A percentile compares a stretch with the other conserved stretches of the same genome.
Evolutionary conservation across 2,329 filamentous ascomycete species (phyloP).

Genomic region (Cladosporium halotolerans): DNA sequence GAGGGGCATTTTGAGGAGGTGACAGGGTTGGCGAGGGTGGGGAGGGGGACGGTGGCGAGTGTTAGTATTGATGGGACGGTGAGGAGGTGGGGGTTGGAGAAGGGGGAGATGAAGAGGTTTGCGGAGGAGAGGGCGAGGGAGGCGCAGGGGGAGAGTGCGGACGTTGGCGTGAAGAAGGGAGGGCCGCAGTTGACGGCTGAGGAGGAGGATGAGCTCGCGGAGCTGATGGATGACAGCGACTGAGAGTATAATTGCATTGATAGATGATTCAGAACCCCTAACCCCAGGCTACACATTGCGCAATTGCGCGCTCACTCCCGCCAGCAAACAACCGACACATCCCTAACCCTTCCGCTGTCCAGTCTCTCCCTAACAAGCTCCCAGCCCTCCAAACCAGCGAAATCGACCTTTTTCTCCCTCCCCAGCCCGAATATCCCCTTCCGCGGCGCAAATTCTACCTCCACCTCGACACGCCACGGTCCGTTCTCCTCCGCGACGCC

Average conservation of each 20-base stretch:
- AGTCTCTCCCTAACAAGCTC: neutral
- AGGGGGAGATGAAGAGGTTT: constrained; percentile 52
- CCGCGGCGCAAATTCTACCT: no score
- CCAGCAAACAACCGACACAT: neutral
- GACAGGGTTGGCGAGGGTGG: constrained; percentile 62
- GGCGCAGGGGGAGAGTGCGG: constrained; percentile 42
- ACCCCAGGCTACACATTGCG: neutral
- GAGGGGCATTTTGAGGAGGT: constrained; percentile 91
- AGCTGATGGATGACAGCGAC: constrained; percentile 75
- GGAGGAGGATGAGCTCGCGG: constrained; percentile 87
- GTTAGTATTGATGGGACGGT: constrained; percentile 87
- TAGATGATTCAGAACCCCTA: neutral
- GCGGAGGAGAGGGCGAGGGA: constrained; percentile 46
- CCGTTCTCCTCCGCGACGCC: neutral
- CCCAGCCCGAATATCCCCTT: neutral
- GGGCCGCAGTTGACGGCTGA: constrained; percentile 61
- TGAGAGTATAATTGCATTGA: neutral
- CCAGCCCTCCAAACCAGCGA: neutral
- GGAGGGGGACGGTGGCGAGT: constrained; percentile 57
- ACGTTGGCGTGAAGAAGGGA: constrained; percentile 32
- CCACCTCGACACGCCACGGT: neutral
- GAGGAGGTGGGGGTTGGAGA: constrained; percentile 71
- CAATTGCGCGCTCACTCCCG: neutral
- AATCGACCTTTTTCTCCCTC: neutral
- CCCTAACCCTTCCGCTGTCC: neutral